Percentiles rank a stretch among this genome's conserved stretches.
These are phyloP conservation scores for Ceratorhiza oryzae-sativae DNA, from an alignment of 1,284 basidiomycete species.

Conservation along the genomic window DNA sequence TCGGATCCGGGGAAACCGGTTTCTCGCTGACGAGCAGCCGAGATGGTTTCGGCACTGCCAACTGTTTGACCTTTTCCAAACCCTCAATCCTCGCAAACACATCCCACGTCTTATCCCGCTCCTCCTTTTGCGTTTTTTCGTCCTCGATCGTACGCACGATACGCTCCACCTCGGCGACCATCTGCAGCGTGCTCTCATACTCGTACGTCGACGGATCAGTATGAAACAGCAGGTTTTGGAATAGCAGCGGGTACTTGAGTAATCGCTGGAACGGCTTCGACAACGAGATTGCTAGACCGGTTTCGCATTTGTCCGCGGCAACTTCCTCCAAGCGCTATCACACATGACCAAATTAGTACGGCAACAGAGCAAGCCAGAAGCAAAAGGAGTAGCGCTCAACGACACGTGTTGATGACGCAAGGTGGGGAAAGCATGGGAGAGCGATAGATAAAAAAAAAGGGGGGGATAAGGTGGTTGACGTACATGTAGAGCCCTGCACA, in stretches of 20 bases:
- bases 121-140: conserved; percentile 95
- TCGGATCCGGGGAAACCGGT: conserved; percentile 54
- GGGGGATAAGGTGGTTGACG: conserved; percentile 27
- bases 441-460: no score
- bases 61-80: conserved; percentile 82
- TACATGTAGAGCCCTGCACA: conserved; percentile 69
- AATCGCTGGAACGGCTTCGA: conserved; percentile 97
- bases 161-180: conserved; percentile 96
- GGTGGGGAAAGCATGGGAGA: conserved; percentile 23
- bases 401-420: conserved; percentile 28
- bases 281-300: conserved; percentile 89
- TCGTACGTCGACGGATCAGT: conserved; percentile 97
- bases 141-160: conserved; percentile 97
- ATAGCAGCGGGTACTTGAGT: conserved; percentile 95
- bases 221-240: conserved; percentile 96
- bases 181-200: conserved; percentile 93
- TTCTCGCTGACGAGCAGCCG: conserved; percentile 87
- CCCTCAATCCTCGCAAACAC: conserved; percentile 96
- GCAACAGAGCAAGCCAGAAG: neutral
- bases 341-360: conserved; percentile 28
- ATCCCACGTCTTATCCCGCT: conserved; percentile 92
- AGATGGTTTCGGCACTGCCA: conserved; percentile 88
- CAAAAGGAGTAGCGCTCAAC: neutral
- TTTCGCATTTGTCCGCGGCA: conserved; percentile 87
- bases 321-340: conserved; percentile 71